These are phyloP conservation scores for Jackrogersella multiformis DNA, from an alignment of 495 filamentous ascomycete species.

Conservation along the genomic window DNA sequence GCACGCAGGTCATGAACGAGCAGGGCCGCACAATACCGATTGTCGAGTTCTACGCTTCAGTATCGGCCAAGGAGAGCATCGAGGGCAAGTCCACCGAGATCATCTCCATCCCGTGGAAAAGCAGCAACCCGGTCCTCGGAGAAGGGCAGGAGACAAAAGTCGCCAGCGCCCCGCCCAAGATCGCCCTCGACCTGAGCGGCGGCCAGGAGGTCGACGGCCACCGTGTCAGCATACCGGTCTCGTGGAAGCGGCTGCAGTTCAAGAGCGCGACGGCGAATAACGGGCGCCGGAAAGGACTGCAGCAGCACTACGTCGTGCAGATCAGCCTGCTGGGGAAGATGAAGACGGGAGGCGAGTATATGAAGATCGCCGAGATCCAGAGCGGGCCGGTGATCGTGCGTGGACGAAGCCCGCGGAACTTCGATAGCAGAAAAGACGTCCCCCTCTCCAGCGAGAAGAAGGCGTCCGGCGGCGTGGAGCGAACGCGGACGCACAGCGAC, in stretches of 20 bases:
- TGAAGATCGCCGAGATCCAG: slow-evolving; percentile 68
- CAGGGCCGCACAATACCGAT: slow-evolving; percentile 79
- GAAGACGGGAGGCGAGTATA: slow-evolving; percentile 65
- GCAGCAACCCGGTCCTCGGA: slow-evolving; percentile 67
- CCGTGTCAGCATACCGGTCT: slow-evolving; percentile 78
- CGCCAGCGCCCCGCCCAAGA: slow-evolving; percentile 60
- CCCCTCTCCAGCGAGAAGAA: slow-evolving; percentile 64
- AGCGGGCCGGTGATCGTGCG: slow-evolving; percentile 75
- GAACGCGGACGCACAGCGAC: slow-evolving; percentile 44
- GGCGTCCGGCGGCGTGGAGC: slow-evolving; percentile 31
- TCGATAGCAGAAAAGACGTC: slow-evolving; percentile 73
- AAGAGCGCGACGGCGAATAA: slow-evolving; percentile 91
- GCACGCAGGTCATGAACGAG: slow-evolving; percentile 79
- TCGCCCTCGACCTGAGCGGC: slow-evolving; percentile 76
- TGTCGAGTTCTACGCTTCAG: slow-evolving; percentile 76
- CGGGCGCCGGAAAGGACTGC: slow-evolving; percentile 73
- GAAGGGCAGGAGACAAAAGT: slow-evolving; percentile 60
- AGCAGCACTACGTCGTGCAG: slow-evolving; percentile 75
- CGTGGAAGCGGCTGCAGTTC: slow-evolving; percentile 93
- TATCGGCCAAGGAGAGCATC: slow-evolving; percentile 89
- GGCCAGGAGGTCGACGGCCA: slow-evolving; percentile 77
- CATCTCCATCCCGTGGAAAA: slow-evolving; percentile 94
- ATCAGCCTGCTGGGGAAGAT: slow-evolving; percentile 69
- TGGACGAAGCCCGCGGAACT: slow-evolving; percentile 73
- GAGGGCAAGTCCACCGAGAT: slow-evolving; percentile 90